Conservation (phyloP, 2,329 filamentous ascomycete species). For the Tolypocladium ovalisporum region DNA sequence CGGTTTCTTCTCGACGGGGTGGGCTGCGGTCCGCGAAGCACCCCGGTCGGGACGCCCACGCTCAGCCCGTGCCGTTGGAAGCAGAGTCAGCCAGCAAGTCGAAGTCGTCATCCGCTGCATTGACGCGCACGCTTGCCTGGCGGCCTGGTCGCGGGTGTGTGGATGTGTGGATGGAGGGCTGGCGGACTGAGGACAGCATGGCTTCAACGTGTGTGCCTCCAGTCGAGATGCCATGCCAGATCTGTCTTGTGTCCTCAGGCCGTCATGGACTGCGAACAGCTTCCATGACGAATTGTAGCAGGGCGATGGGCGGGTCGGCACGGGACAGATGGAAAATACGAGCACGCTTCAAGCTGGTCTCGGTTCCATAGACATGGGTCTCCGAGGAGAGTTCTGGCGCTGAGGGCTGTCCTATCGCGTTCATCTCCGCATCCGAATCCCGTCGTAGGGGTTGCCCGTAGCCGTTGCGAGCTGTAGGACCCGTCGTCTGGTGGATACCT, state of each 20-base stretch:
- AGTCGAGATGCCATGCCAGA: neutral
- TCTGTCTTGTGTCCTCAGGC: neutral
- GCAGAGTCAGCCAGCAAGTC: neutral
- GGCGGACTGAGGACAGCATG: neutral
- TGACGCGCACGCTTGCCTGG: slow-evolving; percentile 8
- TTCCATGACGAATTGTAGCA: neutral
- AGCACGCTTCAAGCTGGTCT: neutral
- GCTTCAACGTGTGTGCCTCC: neutral
- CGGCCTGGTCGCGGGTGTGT: slow-evolving; percentile 4
- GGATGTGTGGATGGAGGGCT: neutral
- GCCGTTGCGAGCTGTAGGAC: neutral
- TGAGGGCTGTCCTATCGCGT: neutral
- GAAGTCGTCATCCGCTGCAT: neutral
- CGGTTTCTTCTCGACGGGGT: neutral
- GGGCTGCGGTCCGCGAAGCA: neutral
- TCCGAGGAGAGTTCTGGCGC: neutral
- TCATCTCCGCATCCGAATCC: neutral
- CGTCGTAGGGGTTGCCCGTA: neutral
- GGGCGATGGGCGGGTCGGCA: neutral
- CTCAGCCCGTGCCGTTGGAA: neutral
- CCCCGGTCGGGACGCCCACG: neutral
- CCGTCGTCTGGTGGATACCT: neutral
- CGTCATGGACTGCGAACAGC: neutral
- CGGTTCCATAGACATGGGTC: neutral
- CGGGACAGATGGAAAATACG: neutral